A percentile compares a stretch with the other conserved stretches of the same genome.
phyloP scores from a whole-genome alignment of 768 basidiomycete species.

The Hericium alpestre region DNA sequence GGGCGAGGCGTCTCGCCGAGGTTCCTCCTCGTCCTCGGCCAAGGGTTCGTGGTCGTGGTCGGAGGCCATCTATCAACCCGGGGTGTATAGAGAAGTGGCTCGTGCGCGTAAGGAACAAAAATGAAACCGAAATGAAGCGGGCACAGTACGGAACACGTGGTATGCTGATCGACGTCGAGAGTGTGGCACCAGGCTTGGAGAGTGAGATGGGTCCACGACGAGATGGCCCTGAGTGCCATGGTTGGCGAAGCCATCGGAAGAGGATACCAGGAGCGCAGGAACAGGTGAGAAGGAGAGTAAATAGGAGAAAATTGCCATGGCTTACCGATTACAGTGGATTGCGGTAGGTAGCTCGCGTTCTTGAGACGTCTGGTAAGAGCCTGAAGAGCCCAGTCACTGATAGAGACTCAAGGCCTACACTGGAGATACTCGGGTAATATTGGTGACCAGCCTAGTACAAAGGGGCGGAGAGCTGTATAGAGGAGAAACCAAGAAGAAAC shows the following conservation, averaged over 20 bases:
- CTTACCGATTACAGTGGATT: too few relatives aligned
- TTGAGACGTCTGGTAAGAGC: too few relatives aligned
- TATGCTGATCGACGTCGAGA: background rate
- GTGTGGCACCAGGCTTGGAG: constrained; percentile 1
- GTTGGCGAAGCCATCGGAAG: too few relatives aligned
- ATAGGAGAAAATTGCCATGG: too few relatives aligned
- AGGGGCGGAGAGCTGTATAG: too few relatives aligned
- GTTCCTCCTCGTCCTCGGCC: constrained; percentile 31
- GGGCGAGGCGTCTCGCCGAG: constrained; percentile 13
- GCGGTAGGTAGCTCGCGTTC: too few relatives aligned
- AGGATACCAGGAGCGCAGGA: background rate
- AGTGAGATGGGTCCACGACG: background rate
- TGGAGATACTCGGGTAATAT: too few relatives aligned
- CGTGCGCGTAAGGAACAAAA: constrained; percentile 2
- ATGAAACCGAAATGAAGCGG: constrained; percentile 10
- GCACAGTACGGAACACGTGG: background rate
- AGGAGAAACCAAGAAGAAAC: too few relatives aligned
- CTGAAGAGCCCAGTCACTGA: too few relatives aligned
- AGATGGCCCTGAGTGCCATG: background rate
- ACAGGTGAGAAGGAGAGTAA: background rate
- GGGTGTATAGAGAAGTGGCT: constrained; percentile 1
- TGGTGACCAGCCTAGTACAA: too few relatives aligned
- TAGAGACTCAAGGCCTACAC: too few relatives aligned
- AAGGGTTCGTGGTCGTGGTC: constrained; percentile 20
- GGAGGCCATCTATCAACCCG: constrained; percentile 7